Evolutionary conservation across 2,329 filamentous ascomycete genomes (phyloP).

Genomic region (Leptographium procerum): DNA sequence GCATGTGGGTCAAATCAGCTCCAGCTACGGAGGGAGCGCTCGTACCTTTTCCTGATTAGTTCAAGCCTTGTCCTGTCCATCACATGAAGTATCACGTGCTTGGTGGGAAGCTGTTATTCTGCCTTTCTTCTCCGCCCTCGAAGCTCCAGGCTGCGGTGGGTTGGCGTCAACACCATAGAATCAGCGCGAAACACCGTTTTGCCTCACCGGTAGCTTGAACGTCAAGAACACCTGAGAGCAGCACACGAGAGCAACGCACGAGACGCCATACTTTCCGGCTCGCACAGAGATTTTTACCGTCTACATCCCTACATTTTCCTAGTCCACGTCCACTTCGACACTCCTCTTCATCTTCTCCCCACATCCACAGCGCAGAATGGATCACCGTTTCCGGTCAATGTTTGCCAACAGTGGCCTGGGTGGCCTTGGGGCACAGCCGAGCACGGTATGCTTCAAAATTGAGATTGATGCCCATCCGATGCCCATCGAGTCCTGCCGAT

Average conservation of each 20-base stretch:
- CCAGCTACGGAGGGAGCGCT: no score
- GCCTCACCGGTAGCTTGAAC: not conserved
- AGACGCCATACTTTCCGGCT: not conserved
- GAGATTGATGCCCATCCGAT: slow-evolving; percentile 5
- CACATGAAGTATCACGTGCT: slow-evolving; percentile 8
- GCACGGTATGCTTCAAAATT: slow-evolving; percentile 48
- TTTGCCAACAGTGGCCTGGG: slow-evolving; percentile 66
- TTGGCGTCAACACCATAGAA: slow-evolving; percentile 18
- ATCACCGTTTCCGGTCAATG: slow-evolving; percentile 74
- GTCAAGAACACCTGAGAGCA: no score
- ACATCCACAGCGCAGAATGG: slow-evolving; percentile 46
- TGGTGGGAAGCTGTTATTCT: slow-evolving; percentile 3
- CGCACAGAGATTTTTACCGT: not conserved
- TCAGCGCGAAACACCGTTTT: not conserved
- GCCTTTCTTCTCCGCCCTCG: slow-evolving; percentile 11
- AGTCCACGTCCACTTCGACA: not conserved
- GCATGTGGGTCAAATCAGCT: not conserved
- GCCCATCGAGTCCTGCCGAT: no score
- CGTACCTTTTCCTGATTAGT: no score
- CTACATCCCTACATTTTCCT: not conserved
- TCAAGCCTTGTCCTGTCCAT: not conserved
- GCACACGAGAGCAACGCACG: not conserved
- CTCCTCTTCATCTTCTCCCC: slow-evolving; percentile 7
- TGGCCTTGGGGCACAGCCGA: slow-evolving; percentile 46
- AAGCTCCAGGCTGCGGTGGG: slow-evolving; percentile 21